Percentiles rank a stretch among this genome's conserved stretches.
These are phyloP conservation scores for Metschnikowia gelsemii DNA, from an alignment of 805 yeast species.

Conservation along the genomic window DNA sequence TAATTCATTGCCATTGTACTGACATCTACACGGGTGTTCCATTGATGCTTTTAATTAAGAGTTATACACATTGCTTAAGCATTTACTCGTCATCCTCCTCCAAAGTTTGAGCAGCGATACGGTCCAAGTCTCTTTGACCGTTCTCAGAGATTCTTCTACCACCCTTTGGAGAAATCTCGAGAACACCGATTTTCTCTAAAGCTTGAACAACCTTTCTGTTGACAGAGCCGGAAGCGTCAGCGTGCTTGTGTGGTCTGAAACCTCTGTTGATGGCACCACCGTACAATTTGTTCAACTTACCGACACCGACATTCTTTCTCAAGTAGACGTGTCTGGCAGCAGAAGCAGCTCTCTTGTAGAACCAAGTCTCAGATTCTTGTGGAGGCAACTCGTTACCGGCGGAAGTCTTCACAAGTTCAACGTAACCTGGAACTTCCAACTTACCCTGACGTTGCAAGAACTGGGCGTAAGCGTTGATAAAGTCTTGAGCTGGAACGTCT, in stretches of 20 bases:
- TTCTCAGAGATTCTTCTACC: slow-evolving; percentile 99
- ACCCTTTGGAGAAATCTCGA: slow-evolving; percentile 95
- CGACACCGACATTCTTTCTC: slow-evolving; percentile 99
- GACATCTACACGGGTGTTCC: slow-evolving; percentile 1
- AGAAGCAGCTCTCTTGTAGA: slow-evolving; percentile 99
- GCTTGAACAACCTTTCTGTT: slow-evolving; percentile 99
- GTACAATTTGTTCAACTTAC: slow-evolving; percentile 97
- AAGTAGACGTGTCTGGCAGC: slow-evolving; percentile 99
- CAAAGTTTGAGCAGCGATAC: slow-evolving; percentile 98
- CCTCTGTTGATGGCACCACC: slow-evolving; percentile 99
- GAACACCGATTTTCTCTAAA: slow-evolving; percentile 95
- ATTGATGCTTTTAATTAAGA: slow-evolving; percentile 20
- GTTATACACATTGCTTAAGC: slow-evolving; percentile 19
- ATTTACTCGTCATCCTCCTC: slow-evolving; percentile 70
- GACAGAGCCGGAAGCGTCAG: slow-evolving; percentile 97
- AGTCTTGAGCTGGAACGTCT: slow-evolving; percentile 99
- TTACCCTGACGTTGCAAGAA: slow-evolving; percentile 99
- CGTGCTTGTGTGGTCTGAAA: slow-evolving; percentile 97
- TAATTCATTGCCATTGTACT: neutral
- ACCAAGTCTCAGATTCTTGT: slow-evolving; percentile 99
- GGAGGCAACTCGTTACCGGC: slow-evolving; percentile 99
- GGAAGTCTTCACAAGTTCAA: slow-evolving; percentile 98
- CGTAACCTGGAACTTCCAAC: slow-evolving; percentile 99
- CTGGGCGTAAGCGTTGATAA: slow-evolving; percentile 98
- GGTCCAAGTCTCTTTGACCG: slow-evolving; percentile 99